Evolutionary conservation across 2,329 filamentous ascomycete genomes (phyloP).

Genomic region (Ilyonectria destructans): DNA sequence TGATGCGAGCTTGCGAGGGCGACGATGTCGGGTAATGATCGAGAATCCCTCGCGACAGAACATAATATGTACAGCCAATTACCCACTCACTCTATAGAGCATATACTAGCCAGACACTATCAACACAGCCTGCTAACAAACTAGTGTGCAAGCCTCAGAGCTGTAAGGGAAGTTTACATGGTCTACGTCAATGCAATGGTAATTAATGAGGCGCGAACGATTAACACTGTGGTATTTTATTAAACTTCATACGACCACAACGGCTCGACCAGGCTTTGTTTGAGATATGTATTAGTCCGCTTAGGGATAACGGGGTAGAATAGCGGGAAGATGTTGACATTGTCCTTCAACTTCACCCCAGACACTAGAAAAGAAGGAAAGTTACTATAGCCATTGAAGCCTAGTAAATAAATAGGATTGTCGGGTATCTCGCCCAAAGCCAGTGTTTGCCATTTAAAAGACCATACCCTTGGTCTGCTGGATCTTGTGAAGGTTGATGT

Average conservation of each 20-base stretch:
- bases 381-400: neutral
- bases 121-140: too few species aligned
- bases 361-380: neutral
- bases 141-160: too few species aligned
- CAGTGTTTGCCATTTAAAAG: constrained; percentile 31
- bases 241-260: neutral
- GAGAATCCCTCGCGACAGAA: too few species aligned
- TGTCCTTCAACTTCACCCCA: neutral
- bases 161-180: too few species aligned
- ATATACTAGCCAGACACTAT: too few species aligned
- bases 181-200: too few species aligned
- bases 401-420: neutral
- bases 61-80: too few species aligned
- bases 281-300: neutral
- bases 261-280: neutral
- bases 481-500: constrained; percentile 44
- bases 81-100: too few species aligned
- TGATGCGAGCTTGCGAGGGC: too few species aligned
- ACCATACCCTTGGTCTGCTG: constrained; percentile 45
- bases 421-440: neutral
- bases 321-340: neutral
- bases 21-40: too few species aligned
- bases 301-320: neutral
- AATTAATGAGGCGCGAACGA: neutral
- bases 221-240: neutral